Evolutionary conservation across 1,139 yeast species (phyloP), one percentile per base, ranked within the genome.

Genomic region (Meyerozyma carpophila): DNA sequence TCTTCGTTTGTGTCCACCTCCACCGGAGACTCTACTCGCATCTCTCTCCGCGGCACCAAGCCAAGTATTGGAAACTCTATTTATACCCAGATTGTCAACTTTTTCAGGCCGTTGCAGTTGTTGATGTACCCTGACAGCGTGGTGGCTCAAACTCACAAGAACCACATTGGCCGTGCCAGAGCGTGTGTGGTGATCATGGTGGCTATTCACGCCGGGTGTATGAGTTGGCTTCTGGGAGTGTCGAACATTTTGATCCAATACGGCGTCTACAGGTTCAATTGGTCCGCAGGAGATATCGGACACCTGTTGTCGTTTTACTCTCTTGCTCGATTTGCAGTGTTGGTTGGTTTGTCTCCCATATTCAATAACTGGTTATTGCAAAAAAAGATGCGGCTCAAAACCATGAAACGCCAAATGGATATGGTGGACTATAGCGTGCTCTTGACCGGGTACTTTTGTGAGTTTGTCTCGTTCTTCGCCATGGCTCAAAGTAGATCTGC

Each of bases 351-450:
- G 9, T 59, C 72, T 1, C 76, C 77, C 1, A 36, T 67, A 1
- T 43, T 69, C n/a, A 59, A 58, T 43, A 62, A 62, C 43, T 48
- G 47, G 18, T 18, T 71, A 4, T 51, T 70, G 24, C 66, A 61
- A 36, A 54, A 57, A 25, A 31, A 40, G 9, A 47, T 65, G 25
- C 56, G 58, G 8, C 63, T 77, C 41, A 64, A 63, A 24, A 54
- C 63, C 10, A 57, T 81, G 44, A 66, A 63, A 41, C 51, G 55
- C 16, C 57, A 70, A 26, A 58, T 84, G 21, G 95, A 86, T 58
- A 57, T 61, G 47, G 64, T 80, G 31, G 95, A 85, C 58, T 63
- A 70, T 43, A 44, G 69, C 3, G 63, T 78, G 47, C 48, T 60
- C 6, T 38, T 55, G 26, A 36, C 60, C 7, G 73, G 69, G 1